Base-by-base conservation (phyloP, 192 early-diverging fungal genomes). In the Thoreauomyces humboldtii region DNA sequence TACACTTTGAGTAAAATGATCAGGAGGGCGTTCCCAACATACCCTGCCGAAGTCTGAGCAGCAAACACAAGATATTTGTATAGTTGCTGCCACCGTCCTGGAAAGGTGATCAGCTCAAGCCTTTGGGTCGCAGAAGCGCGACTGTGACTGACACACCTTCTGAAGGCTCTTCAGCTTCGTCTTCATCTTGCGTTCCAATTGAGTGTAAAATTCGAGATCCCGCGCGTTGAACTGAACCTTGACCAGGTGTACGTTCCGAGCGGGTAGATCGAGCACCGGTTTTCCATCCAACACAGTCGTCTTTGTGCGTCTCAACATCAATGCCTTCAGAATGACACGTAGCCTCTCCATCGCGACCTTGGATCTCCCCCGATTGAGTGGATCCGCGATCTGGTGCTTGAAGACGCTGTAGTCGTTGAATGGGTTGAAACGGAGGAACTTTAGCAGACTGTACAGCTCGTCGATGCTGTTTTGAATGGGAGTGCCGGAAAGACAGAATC, bases 241-340 rank as follows among this genome's bases (percentile, higher is more conserved):
- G 1, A 77, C 77, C 50, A 73, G 66, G 9, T 75, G 46, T 9
- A 82, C 80, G 17, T 78, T 67, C 2, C 81, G 69, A 1, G 44
- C 56, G 1, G 90, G 89, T 17, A 94, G 74, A 1, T 78, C 61
- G 2, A 92, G 61, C 48, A 92, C 65, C 25, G 88, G 78, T 33
- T 76, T 81, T 19, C 84, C 88, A 48, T 89, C 85, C 1, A 91
- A 60, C 42, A 57, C 62, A n/a, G 75, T 68, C 6, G 58, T 74
- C 63, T 94, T 94, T 4, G 81, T 87, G 15, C 91, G 81, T n/a
- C 91, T 76, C 21, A 94, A 69, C 56, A 45, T 60, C 19, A 72
- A 59, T 14, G 71, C 77, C 38, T 76, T 76, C 14, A 94, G 61
- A 1, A 91, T 61, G 9, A 73, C 79, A 43, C 86, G 82, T 4